Base-by-base conservation (phyloP, 2,329 filamentous ascomycete genomes). In the Cladosporium austrohemisphaericum region DNA sequence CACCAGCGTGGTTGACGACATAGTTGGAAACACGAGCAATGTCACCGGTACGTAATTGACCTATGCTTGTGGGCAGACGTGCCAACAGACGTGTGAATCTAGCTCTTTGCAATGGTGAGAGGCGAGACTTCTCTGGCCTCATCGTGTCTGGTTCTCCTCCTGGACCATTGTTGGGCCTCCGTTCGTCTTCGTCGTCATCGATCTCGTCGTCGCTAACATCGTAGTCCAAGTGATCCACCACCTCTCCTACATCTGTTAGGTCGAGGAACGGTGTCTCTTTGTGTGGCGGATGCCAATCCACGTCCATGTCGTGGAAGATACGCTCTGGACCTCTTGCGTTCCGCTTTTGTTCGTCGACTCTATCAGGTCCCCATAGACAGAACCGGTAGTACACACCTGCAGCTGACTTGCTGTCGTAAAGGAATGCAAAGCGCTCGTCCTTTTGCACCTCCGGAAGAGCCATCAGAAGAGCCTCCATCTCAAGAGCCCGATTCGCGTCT, bases 401-500 rank as follows among this genome's bases (percentile, higher is more conserved):
- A 54, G 78, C 75, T 61, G 84, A 91, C 56, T 84, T 79, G 16
- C 90, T 79, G 65, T 97, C 86, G 84, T 88, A 98, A 4, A 98
- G 75, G 87, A 91, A 98, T 0, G 90, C 86, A 83, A 92, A 97
- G 57, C 85, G 90, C 66, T 95, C 88, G 52, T 95, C 88, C 32
- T 77, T 79, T 64, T 95, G 88, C 1, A 97, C 86, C 48, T 90
- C 83, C 0, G 86, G 81, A 14, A 88, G 78, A 41, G 84, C 85
- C 93, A 97, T 97, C 5, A 98, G 77, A 2, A 95, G 74, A 4
- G 91, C 90, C 68, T 98, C 93, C 53, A 95, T 94, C 61, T 93
- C 88, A 0, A 88, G 82, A 0, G 91, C 90, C 29, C 62, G 52
- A 36, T 54, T 36, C 5, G 60, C 51, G 52, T 62, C 53, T 5